Evolutionary conservation across 164 flowering plant species (phyloP).

Genomic region (Stephania yunnanensis): DNA sequence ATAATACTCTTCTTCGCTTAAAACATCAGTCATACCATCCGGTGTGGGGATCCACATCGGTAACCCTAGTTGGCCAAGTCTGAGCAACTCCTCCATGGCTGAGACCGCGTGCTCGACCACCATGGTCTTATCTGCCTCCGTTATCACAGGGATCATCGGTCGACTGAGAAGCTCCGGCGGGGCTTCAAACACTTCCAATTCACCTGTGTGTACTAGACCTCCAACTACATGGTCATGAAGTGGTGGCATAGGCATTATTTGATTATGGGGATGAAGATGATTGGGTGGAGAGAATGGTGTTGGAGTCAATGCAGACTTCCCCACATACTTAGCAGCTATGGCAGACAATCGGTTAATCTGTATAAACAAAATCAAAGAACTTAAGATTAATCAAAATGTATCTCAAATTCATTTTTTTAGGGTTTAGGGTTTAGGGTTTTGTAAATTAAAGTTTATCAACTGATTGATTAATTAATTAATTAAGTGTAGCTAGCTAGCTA

Average conservation of each 20-base stretch:
- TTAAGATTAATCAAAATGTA: neutral
- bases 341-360: conserved; percentile 86
- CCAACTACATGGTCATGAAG: conserved; percentile 57
- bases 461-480: no score
- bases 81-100: conserved; percentile 67
- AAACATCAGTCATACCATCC: conserved; percentile 19
- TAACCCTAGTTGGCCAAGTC: conserved; percentile 53
- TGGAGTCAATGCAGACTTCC: conserved; percentile 46
- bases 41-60: conserved; percentile 42
- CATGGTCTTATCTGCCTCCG: conserved; percentile 57
- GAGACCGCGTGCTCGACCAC: conserved; percentile 70
- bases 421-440: no score
- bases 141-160: conserved; percentile 35
- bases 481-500: neutral
- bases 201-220: conserved; percentile 37
- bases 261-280: conserved; percentile 18
- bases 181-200: conserved; percentile 39
- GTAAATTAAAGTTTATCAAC: neutral
- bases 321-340: conserved; percentile 82
- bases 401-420: neutral
- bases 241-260: conserved; percentile 39
- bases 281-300: conserved; percentile 15
- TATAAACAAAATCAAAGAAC: neutral
- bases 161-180: conserved; percentile 33
- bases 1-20: conserved; percentile 33